A percentile compares a stretch with the other conserved stretches of the same genome.
Conservation (phyloP, 2,329 filamentous ascomycete genomes). For the Botryosphaeria dothidea region DNA sequence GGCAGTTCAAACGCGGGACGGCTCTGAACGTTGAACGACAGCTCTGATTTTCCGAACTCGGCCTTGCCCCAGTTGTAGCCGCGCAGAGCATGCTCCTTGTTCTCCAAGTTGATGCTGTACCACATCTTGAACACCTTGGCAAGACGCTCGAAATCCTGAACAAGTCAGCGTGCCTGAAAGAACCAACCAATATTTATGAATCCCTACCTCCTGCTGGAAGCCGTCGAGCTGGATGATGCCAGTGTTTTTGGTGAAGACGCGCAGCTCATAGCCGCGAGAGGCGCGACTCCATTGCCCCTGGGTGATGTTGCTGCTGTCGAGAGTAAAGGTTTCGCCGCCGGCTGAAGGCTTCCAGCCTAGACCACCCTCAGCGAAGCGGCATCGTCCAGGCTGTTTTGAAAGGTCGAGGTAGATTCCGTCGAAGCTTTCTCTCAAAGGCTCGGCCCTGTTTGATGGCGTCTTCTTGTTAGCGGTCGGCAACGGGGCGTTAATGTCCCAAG, state of each 20-base stretch:
- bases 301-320: constrained; percentile 82
- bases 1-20: constrained; percentile 94
- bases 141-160: constrained; percentile 82
- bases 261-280: constrained; percentile 88
- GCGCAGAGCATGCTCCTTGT: constrained; percentile 88
- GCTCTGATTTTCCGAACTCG: constrained; percentile 92
- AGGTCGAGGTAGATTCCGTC: constrained; percentile 96
- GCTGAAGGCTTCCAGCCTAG: constrained; percentile 91
- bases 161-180: constrained; percentile 5
- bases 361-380: constrained; percentile 90
- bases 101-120: constrained; percentile 92
- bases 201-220: constrained; percentile 76
- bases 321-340: constrained; percentile 89
- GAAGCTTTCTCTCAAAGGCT: constrained; percentile 74
- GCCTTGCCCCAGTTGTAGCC: constrained; percentile 99
- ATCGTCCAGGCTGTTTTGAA: constrained; percentile 88
- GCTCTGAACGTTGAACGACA: constrained; percentile 96
- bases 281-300: constrained; percentile 94
- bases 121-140: constrained; percentile 95
- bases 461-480: neutral
- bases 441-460: neutral
- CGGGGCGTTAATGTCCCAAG: neutral
- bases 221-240: constrained; percentile 92
- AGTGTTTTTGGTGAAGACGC: constrained; percentile 81
- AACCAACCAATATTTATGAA: too few species aligned